Percentiles rank a stretch among this genome's conserved stretches.
Conservation (phyloP, 352 stramenopile genomes). For the Phytophthora ohioensis region DNA sequence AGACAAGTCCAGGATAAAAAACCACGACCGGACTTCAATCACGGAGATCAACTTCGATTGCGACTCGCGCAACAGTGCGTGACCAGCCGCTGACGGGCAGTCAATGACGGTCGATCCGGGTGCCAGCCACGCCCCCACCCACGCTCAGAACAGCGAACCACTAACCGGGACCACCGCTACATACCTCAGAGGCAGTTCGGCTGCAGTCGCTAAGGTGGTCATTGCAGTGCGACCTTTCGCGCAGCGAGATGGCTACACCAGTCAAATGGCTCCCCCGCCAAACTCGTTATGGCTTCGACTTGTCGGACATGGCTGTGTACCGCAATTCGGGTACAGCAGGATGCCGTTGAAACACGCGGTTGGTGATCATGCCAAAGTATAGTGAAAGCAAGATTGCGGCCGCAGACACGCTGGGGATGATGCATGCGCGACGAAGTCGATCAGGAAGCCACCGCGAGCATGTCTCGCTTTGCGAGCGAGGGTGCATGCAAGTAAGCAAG, state of each 20-base stretch:
- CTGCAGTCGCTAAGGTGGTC: no score
- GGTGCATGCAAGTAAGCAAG: not conserved
- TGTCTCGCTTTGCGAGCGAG: conserved; percentile 5
- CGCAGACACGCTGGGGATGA: conserved; percentile 1
- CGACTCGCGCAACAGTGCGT: no score
- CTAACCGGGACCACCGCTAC: no score
- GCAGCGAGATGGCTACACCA: conserved; percentile 30
- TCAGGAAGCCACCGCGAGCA: conserved; percentile 20
- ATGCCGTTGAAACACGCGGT: conserved; percentile 5
- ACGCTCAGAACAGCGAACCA: no score
- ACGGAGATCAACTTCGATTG: no score
- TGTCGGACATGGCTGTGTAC: conserved; percentile 14
- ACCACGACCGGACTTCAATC: no score
- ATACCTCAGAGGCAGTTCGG: no score
- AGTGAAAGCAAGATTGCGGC: conserved; percentile 27
- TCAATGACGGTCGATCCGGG: no score
- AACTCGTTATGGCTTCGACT: conserved; percentile 34
- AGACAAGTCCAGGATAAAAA: no score
- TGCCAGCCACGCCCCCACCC: no score
- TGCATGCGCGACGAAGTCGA: not conserved
- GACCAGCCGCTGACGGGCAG: no score
- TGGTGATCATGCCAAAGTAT: not conserved
- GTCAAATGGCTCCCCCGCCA: not conserved
- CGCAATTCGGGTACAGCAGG: not conserved
- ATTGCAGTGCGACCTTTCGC: not conserved